These are phyloP conservation scores for Phyllostachys edulis DNA, from an alignment of 176 grass and related monocot species.

Conservation along the genomic window DNA sequence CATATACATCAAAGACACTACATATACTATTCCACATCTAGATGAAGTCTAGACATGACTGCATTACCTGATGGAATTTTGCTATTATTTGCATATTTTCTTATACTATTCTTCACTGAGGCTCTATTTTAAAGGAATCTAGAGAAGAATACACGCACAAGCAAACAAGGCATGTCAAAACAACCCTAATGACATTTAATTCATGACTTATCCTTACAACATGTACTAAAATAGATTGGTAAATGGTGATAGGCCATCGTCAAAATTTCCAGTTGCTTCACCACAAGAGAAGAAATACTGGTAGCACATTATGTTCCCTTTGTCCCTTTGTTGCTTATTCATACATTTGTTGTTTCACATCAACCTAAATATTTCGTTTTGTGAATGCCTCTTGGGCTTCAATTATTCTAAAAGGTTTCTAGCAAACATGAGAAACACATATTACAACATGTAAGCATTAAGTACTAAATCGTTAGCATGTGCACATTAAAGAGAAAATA, in stretches of 20 bases:
- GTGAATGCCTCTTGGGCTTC: not conserved
- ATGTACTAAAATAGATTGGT: not conserved
- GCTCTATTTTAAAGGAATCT: constrained; percentile 30
- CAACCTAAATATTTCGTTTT: not conserved
- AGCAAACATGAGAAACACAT: not conserved
- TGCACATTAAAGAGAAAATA: not conserved
- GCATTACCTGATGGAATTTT: no score
- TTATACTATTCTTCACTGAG: no score
- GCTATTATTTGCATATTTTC: no score
- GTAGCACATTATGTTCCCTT: not conserved
- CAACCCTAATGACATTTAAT: no score
- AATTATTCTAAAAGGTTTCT: not conserved
- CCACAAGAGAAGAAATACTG: not conserved
- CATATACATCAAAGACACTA: no score
- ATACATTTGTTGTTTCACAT: constrained; percentile 8
- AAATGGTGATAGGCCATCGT: not conserved
- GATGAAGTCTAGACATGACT: no score
- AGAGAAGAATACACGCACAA: constrained; percentile 7
- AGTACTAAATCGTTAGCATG: not conserved
- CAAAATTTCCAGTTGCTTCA: not conserved
- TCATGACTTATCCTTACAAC: not conserved
- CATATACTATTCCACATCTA: no score
- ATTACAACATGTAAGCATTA: not conserved
- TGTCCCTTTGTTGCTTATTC: not conserved
- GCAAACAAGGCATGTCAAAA: constrained; percentile 31